Base-by-base conservation (phyloP, 202 grass and related monocot species). In the Zizania palustris region DNA sequence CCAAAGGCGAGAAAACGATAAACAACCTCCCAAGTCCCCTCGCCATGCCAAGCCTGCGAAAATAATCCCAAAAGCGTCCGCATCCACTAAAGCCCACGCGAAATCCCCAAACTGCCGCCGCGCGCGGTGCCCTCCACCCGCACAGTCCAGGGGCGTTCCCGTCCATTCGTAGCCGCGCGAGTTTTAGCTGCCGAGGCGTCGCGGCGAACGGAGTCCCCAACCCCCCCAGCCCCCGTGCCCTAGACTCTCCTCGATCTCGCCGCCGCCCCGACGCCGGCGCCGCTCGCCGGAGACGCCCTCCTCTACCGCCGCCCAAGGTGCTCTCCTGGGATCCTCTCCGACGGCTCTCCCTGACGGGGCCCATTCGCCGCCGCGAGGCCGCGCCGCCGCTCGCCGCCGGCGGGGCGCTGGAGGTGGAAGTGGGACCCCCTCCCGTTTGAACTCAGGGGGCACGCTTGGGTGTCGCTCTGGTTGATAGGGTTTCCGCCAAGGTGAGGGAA, bases 211-310 rank as follows among this genome's bases (percentile, higher is more conserved):
- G 33, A 71, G 69, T 5, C 10, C 78, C 78, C 67, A 56, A 22
- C 44, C 46, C 75, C 75, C 62, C 28, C 28, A 15, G 12, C 28
- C 76, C 62, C 68, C 45, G 56, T 81, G 78, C 78, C 78, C 78
- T 81, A 81, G 78, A 16, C 45, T 11, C 33, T 13, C 34, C 67
- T 72, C 78, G 68, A 81, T 81, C 78, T 72, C 78, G 77, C 58
- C 68, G 69, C 49, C 69, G 16, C 49, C 28, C 28, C 2, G 28
- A 28, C 28, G 28, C 28, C 28, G 28, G 28, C 28, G 28, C 28
- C 28, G 28, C 28, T 45, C 41, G 41, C 65, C 55, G n/a, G 50
- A 34, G 63, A 3, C 63, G 7, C 50, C 13, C 38, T 20, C 37
- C 64, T 4, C 3, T 9, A 0, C 22, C 35, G 2, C 5, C 63